Evolutionary conservation across 2,329 filamentous ascomycete species (phyloP).

Genomic region (Moelleriella libera): DNA sequence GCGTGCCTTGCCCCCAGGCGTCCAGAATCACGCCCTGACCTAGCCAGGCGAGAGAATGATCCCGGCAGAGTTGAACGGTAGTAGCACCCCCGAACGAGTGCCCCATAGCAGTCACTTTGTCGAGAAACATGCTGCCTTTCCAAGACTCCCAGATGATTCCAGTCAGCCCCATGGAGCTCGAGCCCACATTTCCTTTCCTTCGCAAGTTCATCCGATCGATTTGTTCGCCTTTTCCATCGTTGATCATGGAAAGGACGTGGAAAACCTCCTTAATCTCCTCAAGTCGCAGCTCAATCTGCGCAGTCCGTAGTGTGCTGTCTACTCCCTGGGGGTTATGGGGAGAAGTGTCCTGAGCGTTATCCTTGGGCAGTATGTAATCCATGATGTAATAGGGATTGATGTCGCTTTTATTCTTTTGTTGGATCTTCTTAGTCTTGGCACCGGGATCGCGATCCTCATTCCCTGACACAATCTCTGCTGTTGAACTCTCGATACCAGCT

Average conservation of each 20-base stretch:
- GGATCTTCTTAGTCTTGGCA: constrained; percentile 17
- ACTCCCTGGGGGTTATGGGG: constrained; percentile 45
- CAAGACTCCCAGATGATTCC: constrained; percentile 42
- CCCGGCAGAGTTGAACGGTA: constrained; percentile 43
- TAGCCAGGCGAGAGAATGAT: constrained; percentile 38
- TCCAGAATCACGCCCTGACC: constrained; percentile 53
- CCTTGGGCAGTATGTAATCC: constrained; percentile 50
- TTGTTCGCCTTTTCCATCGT: constrained; percentile 35
- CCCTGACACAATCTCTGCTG: constrained; percentile 10
- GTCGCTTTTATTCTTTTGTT: constrained; percentile 11
- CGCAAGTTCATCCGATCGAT: constrained; percentile 39
- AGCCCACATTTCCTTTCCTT: constrained; percentile 40
- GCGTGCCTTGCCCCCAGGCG: constrained; percentile 43
- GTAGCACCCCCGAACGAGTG: constrained; percentile 57
- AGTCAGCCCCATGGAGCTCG: constrained; percentile 42
- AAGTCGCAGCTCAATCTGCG: constrained; percentile 48
- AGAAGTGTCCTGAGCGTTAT: constrained; percentile 32
- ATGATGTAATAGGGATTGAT: constrained; percentile 29
- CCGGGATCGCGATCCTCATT: constrained; percentile 7
- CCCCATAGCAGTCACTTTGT: constrained; percentile 46
- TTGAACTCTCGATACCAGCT: constrained; percentile 14
- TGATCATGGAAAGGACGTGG: constrained; percentile 38
- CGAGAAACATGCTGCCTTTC: constrained; percentile 38
- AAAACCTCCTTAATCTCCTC: constrained; percentile 53
- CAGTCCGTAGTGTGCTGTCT: constrained; percentile 42